These are phyloP conservation scores for Talaromyces sp. DNA, from an alignment of 2,329 filamentous ascomycete species.

Conservation along the genomic window DNA sequence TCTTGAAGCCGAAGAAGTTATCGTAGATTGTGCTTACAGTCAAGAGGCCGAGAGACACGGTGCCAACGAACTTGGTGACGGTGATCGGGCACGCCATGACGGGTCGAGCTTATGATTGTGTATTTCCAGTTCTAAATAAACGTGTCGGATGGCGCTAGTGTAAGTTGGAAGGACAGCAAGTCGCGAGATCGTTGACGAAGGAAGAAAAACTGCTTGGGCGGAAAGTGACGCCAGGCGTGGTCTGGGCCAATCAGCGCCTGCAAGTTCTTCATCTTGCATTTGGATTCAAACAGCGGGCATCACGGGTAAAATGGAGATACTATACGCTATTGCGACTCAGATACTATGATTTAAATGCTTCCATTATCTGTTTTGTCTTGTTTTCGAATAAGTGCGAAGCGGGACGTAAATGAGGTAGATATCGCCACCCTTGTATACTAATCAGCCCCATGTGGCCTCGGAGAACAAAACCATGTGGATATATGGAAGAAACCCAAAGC, in stretches of 20 bases:
- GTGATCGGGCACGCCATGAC: slow-evolving; percentile 72
- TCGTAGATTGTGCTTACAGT: slow-evolving; percentile 63
- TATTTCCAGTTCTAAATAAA: not conserved
- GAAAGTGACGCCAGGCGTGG: slow-evolving; percentile 13
- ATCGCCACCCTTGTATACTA: too few relatives aligned
- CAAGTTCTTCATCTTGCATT: slow-evolving; percentile 10
- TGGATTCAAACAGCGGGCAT: too few relatives aligned
- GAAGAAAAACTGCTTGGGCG: not conserved
- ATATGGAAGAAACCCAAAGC: too few relatives aligned
- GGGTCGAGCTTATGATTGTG: not conserved
- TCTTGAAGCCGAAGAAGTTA: not conserved
- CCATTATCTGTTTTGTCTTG: not conserved
- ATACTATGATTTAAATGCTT: not conserved
- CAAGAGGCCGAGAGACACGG: slow-evolving; percentile 81
- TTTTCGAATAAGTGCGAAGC: too few relatives aligned
- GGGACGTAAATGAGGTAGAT: too few relatives aligned
- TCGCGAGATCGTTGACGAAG: not conserved
- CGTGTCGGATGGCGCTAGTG: not conserved
- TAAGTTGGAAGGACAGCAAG: not conserved
- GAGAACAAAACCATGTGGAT: too few relatives aligned
- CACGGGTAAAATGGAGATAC: not conserved
- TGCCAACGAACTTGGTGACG: slow-evolving; percentile 89
- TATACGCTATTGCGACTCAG: not conserved
- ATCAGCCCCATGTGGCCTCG: too few relatives aligned
- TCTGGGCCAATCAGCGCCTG: slow-evolving; percentile 19